A percentile compares a stretch with the other conserved stretches of the same genome.
phyloP scores from a whole-genome alignment of 331 rosid species.

The Arachis monticola region DNA sequence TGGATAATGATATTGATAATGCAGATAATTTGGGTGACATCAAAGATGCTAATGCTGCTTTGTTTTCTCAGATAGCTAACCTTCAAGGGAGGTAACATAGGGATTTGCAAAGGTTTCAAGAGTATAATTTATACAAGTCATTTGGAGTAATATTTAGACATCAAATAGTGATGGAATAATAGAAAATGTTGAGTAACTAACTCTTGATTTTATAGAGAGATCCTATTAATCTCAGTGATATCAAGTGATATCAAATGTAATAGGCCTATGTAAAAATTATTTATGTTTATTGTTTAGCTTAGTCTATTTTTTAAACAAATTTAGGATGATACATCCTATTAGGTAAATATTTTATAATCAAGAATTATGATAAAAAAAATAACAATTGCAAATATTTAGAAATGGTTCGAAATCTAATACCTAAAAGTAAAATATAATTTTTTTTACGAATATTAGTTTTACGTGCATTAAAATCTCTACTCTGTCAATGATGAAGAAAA shows the following conservation, averaged over 20 bases:
- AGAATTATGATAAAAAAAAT: too few species aligned
- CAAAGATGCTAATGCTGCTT: constrained; percentile 29
- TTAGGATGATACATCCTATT: too few species aligned
- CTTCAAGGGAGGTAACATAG: constrained; percentile 52
- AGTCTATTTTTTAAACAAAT: not conserved
- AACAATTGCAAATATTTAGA: too few species aligned
- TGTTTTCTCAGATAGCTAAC: constrained; percentile 49
- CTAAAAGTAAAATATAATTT: too few species aligned
- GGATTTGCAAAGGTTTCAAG: not conserved
- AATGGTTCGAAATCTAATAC: too few species aligned
- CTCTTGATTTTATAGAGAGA: not conserved
- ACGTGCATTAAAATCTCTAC: too few species aligned
- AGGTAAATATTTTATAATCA: too few species aligned
- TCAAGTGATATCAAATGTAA: not conserved
- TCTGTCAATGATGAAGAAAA: too few species aligned
- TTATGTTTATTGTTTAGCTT: not conserved
- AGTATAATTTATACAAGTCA: not conserved
- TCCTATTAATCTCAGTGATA: not conserved
- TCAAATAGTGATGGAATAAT: not conserved
- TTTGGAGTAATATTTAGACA: not conserved
- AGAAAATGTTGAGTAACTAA: not conserved
- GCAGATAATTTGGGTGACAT: constrained; percentile 41
- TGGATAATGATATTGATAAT: constrained; percentile 24
- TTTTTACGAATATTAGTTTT: too few species aligned
- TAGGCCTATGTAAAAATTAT: not conserved